Evolutionary conservation across 768 basidiomycete genomes (phyloP), one percentile per base, ranked within the genome.

Genomic region (Pleurotus djamor): DNA sequence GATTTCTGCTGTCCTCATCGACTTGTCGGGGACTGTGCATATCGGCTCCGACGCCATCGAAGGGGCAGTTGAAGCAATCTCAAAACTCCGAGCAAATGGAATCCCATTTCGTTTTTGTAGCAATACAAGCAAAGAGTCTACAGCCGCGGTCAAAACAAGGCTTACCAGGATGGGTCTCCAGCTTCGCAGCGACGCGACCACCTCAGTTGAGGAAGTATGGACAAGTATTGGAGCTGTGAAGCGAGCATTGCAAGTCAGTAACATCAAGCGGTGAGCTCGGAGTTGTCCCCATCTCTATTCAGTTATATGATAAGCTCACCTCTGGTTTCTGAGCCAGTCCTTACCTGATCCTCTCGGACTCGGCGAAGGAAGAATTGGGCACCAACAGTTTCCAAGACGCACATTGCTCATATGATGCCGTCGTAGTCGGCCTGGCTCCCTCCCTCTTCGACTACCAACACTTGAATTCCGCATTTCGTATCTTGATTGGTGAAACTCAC

Each of bases 1-100:
- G 16, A 77, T 88, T 45, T 71, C 72, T 8, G 86, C 79, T 0
- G 62, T 88, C 0, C 79, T 89, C 16, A 79, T 90, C 54, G 88
- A 90, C 63, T 79, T 90, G 37, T 88, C 85, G 3, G 88, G 89
- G 0, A 91, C 85, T 1, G 70, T 91, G 4, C 82, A 88, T 50
- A 69, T 86, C 41, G 87, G 82, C 45, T 66, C 74, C 1, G 70
- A 69, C 0, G 75, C 87, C 0, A 86, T 79, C 0, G 74, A 77
- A 0, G 67, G 73, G 6, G 85, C 88, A 0, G 76, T 79, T 2
- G 59, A 73, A 2, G 83, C 84, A 0, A 65, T 28, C 21, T 28
- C 21, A 28, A 28, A 28, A 28, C 21, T 28, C 21, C 21, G 21
- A 28, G 21, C 21, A 28, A 28, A 28, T 28, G 21, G 21, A 28